Evolutionary conservation across 495 filamentous ascomycete species (phyloP), one percentile per base, ranked within the genome.

Genomic region (Cetradonia linearis): DNA sequence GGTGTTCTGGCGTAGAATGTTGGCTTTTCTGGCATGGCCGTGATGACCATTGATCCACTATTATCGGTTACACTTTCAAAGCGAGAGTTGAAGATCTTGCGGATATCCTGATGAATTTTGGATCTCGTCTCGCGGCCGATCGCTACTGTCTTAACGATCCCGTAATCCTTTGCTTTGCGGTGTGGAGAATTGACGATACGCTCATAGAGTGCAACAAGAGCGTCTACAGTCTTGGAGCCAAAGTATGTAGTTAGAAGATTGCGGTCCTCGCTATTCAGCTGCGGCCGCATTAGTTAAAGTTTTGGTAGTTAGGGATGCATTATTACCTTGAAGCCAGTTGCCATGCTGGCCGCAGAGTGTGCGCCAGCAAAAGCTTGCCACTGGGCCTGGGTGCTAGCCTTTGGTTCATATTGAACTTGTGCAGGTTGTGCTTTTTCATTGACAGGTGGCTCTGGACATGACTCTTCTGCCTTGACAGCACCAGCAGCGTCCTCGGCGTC

Each of bases 11-110:
- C 49, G 25, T 49, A 60, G 55, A 42, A 73, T 55, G 73, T 74
- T 63, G 71, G 70, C 50, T 70, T 76, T 61, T 72, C 74, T 28
- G 73, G 65, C 5, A 76, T 71, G 6, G 78, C 78, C n/a, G 74
- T 73, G 60, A 89, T 77, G 16, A 72, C 71, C 68, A 91, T 84
- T 7, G 72, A 69, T n/a, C 82, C 79, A 25, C 85, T 77, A 20
- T 68, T 65, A 53, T 82, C 76, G 5, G 85, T 84, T 44, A 67
- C 71, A 1, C 85, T 86, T 59, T 89, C 85, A 13, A 91, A 71
- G 47, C 80, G 77, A n/a, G 78, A 81, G 37, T 72, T 71, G 70
- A 90, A 90, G 25, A 89, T 81, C 6, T 79, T 79, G 27, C 87
- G 83, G n/a, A 91, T 72, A 1, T 74, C 69, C 63, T 79, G 73